These are phyloP conservation scores for Durusdinium trenchii DNA, from an alignment of 73 alveolate genomes.

Conservation along the genomic window DNA sequence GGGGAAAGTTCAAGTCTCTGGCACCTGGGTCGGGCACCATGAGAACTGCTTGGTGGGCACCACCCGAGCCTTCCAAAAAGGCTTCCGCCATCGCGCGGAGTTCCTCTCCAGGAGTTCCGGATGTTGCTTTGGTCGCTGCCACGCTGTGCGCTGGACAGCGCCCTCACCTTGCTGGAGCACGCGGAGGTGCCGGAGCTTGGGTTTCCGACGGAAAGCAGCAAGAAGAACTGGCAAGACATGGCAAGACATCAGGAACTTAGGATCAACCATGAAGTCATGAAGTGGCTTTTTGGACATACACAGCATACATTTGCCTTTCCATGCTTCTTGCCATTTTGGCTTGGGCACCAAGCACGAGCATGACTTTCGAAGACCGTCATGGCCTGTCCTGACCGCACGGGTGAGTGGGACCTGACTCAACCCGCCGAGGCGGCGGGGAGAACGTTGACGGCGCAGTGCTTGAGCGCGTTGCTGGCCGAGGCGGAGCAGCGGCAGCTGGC, in stretches of 20 bases:
- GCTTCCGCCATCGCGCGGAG: not conserved
- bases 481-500: conserved; percentile 44
- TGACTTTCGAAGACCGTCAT: too few species aligned
- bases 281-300: not conserved
- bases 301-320: not conserved
- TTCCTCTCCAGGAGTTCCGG: conserved; percentile 15
- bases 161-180: conserved; percentile 9
- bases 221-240: not conserved
- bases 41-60: not conserved
- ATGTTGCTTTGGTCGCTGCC: conserved; percentile 46
- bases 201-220: too few species aligned
- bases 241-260: not conserved
- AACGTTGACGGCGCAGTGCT: conserved; percentile 21
- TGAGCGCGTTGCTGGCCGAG: conserved; percentile 39
- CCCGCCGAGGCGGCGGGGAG: conserved; percentile 12
- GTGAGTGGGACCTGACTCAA: too few species aligned
- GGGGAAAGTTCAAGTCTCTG: too few species aligned
- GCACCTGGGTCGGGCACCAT: too few species aligned
- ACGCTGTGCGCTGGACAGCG: not conserved
- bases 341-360: not conserved
- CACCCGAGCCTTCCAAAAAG: not conserved
- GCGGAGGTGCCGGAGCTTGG: not conserved
- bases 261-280: not conserved
- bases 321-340: not conserved
- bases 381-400: too few species aligned